Evolutionary conservation across 192 early-diverging fungal genomes (phyloP), one percentile per base, ranked within the genome.

Genomic region (Oehlia diaphana): DNA sequence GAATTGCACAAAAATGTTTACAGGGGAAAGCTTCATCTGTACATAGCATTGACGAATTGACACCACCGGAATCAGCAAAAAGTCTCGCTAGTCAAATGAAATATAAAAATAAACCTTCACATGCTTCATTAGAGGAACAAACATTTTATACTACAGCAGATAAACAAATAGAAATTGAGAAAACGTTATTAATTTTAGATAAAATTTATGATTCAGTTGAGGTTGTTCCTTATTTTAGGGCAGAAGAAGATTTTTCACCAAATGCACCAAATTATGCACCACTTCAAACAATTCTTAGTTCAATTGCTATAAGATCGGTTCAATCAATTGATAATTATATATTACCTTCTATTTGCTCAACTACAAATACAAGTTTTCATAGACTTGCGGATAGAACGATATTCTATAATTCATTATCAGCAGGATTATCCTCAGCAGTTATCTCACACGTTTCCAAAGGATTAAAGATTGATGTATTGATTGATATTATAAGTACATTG

Each of bases 361-460:
- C 75, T 37, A 78, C 58, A 14, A 71, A 82, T 67, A 26, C 62
- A 61, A 70, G 49, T 23, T 82, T 62, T 78, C 66, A 78, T 37
- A 71, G 39, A 39, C 37, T 37, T 28, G 39, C 79, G 26, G 79
- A 83, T 66, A 58, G 82, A 9, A 63, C 75, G 31, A 83, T 83
- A 42, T 83, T 83, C 28, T 83, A 80, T 42, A 83, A 83, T 63
- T 74, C 82, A 70, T 72, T 83, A 42, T 79, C 82, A 26, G 74
- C 82, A 33, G 82, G 82, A 26, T 64, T 83, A 75, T 73, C 79
- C 0, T 72, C 70, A 35, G 10, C 19, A 39, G 53, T 63, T 33
- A 39, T 76, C 16, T 33, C 28, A 14, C 42, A 49, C 2, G 62
- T 39, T 65, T 65, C 74, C 5, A 74, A 61, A 4, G 73, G 67